These are phyloP conservation scores for Chalara sp. DNA, from an alignment of 2,329 filamentous ascomycete species.

Conservation along the genomic window DNA sequence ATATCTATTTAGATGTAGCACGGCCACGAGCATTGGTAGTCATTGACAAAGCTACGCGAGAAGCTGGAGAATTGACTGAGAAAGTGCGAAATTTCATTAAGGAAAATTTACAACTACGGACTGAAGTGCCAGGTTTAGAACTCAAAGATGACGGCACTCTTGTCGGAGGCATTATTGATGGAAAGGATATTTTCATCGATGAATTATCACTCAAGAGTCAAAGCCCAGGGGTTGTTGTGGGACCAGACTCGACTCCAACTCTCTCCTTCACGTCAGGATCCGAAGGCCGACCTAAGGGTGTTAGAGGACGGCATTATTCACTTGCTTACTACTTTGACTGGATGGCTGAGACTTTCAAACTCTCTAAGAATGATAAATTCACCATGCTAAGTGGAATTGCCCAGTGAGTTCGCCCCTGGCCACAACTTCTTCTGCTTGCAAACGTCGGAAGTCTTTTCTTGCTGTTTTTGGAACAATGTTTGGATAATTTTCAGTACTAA, in stretches of 20 bases:
- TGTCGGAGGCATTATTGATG: conserved; percentile 58
- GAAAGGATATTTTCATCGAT: conserved; percentile 58
- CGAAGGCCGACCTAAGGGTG: conserved; percentile 80
- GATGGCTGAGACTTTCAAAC: conserved; percentile 81
- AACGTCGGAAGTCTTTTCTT: too few relatives aligned
- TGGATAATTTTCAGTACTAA: too few relatives aligned
- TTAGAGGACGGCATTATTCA: conserved; percentile 79
- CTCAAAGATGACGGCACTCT: conserved; percentile 66
- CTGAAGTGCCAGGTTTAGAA: conserved; percentile 66
- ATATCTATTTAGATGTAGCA: conserved; percentile 77
- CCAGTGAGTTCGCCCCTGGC: conserved; percentile 34
- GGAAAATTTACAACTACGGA: conserved; percentile 64
- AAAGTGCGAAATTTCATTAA: conserved; percentile 60
- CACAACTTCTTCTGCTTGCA: too few relatives aligned
- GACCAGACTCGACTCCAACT: conserved; percentile 77
- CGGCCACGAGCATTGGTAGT: conserved; percentile 65
- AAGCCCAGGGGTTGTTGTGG: conserved; percentile 68
- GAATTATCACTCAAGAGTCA: conserved; percentile 43
- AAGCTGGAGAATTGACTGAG: conserved; percentile 55
- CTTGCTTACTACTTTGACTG: conserved; percentile 83
- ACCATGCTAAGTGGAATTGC: conserved; percentile 82
- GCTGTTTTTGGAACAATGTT: too few relatives aligned
- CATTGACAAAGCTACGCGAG: conserved; percentile 65
- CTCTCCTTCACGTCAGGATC: conserved; percentile 68
- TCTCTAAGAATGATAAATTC: conserved; percentile 67